phyloP scores from a whole-genome alignment of 257 asterid genomes.

The Anisodus acutangulus region DNA sequence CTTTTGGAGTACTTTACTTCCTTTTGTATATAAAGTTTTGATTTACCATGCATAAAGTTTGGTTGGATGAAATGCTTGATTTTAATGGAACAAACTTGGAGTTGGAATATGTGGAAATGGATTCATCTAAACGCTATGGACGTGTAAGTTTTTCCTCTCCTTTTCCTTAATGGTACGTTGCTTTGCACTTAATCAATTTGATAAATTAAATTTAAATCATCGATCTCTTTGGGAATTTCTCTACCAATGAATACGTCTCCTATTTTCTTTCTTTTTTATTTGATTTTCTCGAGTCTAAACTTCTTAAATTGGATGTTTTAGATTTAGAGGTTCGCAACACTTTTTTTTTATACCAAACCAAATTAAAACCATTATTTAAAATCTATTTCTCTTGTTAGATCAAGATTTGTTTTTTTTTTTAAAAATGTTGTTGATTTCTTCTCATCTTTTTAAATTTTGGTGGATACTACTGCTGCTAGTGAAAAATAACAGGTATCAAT shows the following conservation, averaged over 20 bases:
- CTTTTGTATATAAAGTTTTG: not conserved
- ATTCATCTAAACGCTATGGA: conserved; percentile 76
- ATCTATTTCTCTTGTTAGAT: not conserved
- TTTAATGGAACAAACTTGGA: conserved; percentile 45
- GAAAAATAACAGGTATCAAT: not conserved
- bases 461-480: not conserved
- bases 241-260: not conserved
- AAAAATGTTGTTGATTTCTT: not conserved
- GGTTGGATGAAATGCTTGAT: conserved; percentile 40
- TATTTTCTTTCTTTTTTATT: not conserved
- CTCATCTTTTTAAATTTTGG: not conserved
- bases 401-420: not conserved
- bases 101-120: conserved; percentile 62
- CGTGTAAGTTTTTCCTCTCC: conserved; percentile 61
- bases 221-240: not conserved
- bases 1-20: not conserved
- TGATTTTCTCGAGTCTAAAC: not conserved
- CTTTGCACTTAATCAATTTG: not conserved
- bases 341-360: not conserved
- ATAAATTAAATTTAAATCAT: not conserved
- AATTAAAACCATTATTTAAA: not conserved
- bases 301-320: not conserved
- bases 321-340: not conserved
- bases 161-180: not conserved
- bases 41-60: conserved; percentile 48